These are phyloP conservation scores for Laburnicola sp. DNA, from an alignment of 2,329 filamentous ascomycete species.

Conservation along the genomic window DNA sequence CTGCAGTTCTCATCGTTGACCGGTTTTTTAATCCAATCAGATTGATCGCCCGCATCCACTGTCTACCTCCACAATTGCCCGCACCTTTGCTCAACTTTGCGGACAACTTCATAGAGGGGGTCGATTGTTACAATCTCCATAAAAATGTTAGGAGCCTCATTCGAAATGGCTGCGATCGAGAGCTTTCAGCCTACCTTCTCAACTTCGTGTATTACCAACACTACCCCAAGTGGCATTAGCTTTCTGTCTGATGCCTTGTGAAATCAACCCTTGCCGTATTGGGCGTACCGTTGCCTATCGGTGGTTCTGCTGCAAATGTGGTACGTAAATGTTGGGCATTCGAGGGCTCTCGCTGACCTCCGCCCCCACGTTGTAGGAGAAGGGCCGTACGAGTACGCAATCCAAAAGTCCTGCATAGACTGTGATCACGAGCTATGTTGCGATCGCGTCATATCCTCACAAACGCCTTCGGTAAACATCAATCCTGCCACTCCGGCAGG, in stretches of 20 bases:
- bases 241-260: conserved; percentile 7
- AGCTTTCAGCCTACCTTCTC: conserved; percentile 1
- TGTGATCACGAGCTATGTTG: too few relatives aligned
- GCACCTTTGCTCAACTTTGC: conserved; percentile 5
- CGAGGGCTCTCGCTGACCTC: neutral
- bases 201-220: conserved; percentile 1
- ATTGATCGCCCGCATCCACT: neutral
- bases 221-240: neutral
- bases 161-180: conserved; percentile 1
- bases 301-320: conserved; percentile 12
- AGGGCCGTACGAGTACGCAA: neutral
- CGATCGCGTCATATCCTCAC: too few relatives aligned
- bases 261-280: neutral
- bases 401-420: too few relatives aligned
- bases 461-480: too few relatives aligned
- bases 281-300: neutral
- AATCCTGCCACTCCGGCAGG: too few relatives aligned
- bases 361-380: neutral
- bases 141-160: conserved; percentile 9
- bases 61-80: conserved; percentile 2
- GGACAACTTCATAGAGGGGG: neutral
- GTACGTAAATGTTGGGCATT: neutral
- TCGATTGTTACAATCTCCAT: neutral
- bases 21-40: conserved; percentile 7
- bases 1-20: conserved; percentile 3